Base-by-base conservation (phyloP, 2,329 filamentous ascomycete species). In the Amylocarpus encephaloides region DNA sequence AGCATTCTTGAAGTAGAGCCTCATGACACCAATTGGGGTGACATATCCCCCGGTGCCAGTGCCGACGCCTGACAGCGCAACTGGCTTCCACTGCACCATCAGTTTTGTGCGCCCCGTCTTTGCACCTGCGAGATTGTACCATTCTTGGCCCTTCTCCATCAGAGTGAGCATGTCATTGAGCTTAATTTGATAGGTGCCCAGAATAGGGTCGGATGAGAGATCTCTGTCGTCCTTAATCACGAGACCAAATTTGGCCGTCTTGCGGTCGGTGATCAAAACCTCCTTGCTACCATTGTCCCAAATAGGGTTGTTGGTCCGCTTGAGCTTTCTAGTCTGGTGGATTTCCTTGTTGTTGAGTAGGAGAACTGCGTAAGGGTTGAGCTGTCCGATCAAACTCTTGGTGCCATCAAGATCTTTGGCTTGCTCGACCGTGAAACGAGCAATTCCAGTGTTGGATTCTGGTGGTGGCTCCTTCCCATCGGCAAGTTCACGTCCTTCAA, bases 191-290 rank as follows among this genome's bases (percentile, higher is more conserved):
- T 96, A 96, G 22, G 83, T 91, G 52, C 92, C 93, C 18, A 98
- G 73, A 32, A 92, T 79, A 43, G 89, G 90, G 67, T 98, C 92
- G 12, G 83, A 75, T 6, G 82, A 74, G 49, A 98, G 72, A 48
- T 95, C 92, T 55, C 92, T 85, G 59, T 97, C 92, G 64, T 98
- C 93, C 71, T 96, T 98, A 76, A 98, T 83, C 13, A 92, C 87
- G 49, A 98, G 73, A 49, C 92, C 94, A 46, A 98, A 77, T 66
- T 89, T 93, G 50, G 93, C 91, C 65, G 82, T 84, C 72, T 90
- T 95, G 55, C 88, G 85, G 66, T 98, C 91, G 1, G 91, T 96
- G 65, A 98, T 92, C 54, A 98, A 81, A 60, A 98, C 82, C 65
- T 98, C 93, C 71, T 95, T 95, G 59, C 83, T 86, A 6, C 88